phyloP scores from a whole-genome alignment of 768 basidiomycete genomes.

The Piloderma croceum region DNA sequence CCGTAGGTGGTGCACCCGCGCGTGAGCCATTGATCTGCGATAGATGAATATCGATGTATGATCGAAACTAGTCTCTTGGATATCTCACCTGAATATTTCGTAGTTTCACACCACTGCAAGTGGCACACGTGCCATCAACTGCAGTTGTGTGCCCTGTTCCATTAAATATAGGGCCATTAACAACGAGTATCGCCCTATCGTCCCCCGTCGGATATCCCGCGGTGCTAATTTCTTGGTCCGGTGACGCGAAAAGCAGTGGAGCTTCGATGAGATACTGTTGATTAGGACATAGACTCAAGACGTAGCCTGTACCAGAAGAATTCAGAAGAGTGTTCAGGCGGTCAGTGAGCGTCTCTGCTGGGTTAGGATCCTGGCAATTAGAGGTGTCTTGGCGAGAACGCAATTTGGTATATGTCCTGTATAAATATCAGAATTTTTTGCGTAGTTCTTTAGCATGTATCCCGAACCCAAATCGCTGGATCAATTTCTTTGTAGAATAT shows the following conservation, averaged over 20 bases:
- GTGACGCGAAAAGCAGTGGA: constrained; percentile 60
- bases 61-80: background rate
- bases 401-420: too few relatives aligned
- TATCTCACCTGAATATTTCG: constrained; percentile 63
- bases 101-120: constrained; percentile 55
- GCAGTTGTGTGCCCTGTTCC: constrained; percentile 69
- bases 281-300: constrained; percentile 60
- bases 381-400: constrained; percentile 1
- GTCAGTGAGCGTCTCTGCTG: constrained; percentile 55
- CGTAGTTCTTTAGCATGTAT: too few relatives aligned
- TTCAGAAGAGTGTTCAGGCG: constrained; percentile 61
- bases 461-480: too few relatives aligned
- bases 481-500: too few relatives aligned
- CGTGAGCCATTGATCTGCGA: constrained; percentile 71
- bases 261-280: constrained; percentile 58
- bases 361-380: constrained; percentile 40
- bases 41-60: constrained; percentile 2
- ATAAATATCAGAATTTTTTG: too few relatives aligned
- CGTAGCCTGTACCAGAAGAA: constrained; percentile 61
- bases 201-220: constrained; percentile 65
- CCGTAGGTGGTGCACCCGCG: constrained; percentile 41
- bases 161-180: constrained; percentile 57
- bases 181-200: constrained; percentile 63
- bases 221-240: constrained; percentile 79
- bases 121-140: constrained; percentile 57